These are phyloP conservation scores for Orobanche coerulescens DNA, from an alignment of 257 asterid genomes.

Conservation along the genomic window DNA sequence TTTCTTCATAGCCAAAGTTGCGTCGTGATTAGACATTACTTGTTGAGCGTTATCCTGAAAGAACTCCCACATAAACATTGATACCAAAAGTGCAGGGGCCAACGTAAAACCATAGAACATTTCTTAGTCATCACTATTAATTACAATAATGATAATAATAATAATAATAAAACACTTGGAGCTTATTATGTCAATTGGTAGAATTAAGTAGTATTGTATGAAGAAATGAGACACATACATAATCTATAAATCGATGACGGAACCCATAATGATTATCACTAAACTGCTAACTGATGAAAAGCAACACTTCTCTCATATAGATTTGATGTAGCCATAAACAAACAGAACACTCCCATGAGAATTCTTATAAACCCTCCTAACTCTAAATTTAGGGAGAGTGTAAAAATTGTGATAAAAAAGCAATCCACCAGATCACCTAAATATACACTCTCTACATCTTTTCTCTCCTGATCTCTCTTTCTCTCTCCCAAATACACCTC, in stretches of 20 bases:
- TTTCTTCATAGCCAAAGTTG: conserved; percentile 42
- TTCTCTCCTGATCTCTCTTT: no score
- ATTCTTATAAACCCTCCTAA: no score
- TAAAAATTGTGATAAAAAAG: no score
- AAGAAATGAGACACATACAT: background rate
- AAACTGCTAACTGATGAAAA: background rate
- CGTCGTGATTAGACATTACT: conserved; percentile 49
- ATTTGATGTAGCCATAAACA: background rate
- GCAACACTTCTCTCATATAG: background rate
- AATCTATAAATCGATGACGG: background rate
- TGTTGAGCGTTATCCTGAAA: conserved; percentile 55
- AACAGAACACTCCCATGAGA: no score
- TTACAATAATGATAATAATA: background rate
- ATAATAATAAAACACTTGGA: background rate
- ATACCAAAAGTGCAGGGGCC: conserved; percentile 10
- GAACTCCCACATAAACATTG: conserved; percentile 21
- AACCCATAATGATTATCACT: conserved; percentile 3
- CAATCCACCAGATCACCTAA: no score
- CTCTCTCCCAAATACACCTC: no score
- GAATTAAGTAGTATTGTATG: conserved; percentile 3
- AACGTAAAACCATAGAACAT: background rate
- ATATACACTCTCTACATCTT: no score
- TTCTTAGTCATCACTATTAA: background rate
- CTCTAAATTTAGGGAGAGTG: no score
- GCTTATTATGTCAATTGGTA: background rate